phyloP scores from a whole-genome alignment of 169 alveolate genomes.

The Amoebophrya sp. region DNA sequence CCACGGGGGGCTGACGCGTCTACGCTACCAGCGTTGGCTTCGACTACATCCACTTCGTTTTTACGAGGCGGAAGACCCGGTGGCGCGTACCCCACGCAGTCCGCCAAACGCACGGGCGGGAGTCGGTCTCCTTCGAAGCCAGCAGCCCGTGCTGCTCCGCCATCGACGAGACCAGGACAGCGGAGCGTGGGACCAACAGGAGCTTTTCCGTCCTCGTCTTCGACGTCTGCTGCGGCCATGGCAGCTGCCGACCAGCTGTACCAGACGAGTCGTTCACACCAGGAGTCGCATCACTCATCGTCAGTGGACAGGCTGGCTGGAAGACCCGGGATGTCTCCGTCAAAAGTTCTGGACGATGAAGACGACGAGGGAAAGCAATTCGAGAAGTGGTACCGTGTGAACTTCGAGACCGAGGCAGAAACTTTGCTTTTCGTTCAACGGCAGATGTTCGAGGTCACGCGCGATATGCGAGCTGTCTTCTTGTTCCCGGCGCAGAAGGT shows the following conservation, averaged over 20 bases:
- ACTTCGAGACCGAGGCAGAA: conserved; percentile 16
- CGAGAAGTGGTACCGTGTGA: neutral
- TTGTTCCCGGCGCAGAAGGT: neutral
- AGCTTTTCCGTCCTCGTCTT: no score
- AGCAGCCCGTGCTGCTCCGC: neutral
- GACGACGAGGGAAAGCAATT: neutral
- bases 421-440: neutral
- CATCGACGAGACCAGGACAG: neutral
- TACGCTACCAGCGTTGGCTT: neutral
- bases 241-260: neutral
- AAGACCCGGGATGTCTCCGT: no score
- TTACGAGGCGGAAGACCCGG: no score
- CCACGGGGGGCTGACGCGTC: neutral
- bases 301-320: no score
- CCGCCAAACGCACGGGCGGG: neutral
- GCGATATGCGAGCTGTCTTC: neutral
- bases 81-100: neutral
- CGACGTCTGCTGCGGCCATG: no score
- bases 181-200: neutral
- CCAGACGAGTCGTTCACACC: neutral
- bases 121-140: neutral
- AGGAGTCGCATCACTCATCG: no score
- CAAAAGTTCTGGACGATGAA: neutral
- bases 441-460: neutral
- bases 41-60: no score